Conservation (phyloP, 1,284 basidiomycete genomes). For the Erythrobasidium hasegawianum region DNA sequence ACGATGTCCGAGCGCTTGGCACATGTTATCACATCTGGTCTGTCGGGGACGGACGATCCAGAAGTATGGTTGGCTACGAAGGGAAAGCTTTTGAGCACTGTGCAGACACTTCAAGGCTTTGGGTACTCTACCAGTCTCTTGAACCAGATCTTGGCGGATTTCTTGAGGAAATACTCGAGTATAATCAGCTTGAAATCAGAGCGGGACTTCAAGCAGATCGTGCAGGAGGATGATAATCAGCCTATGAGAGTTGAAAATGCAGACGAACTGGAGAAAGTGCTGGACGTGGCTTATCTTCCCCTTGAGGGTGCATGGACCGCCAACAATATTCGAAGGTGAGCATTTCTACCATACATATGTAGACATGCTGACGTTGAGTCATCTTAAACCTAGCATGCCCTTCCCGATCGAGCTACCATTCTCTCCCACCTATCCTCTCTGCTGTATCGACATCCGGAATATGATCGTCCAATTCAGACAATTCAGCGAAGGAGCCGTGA, state of each 20-base stretch:
- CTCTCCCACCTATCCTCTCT: slow-evolving; percentile 90
- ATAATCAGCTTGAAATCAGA: slow-evolving; percentile 80
- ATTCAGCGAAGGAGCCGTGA: slow-evolving; percentile 72
- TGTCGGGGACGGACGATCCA: slow-evolving; percentile 73
- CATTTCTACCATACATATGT: too few species aligned
- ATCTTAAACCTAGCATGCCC: slow-evolving; percentile 59
- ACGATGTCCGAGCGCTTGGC: slow-evolving; percentile 74
- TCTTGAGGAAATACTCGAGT: slow-evolving; percentile 87
- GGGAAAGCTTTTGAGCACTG: slow-evolving; percentile 76
- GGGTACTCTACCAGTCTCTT: slow-evolving; percentile 78
- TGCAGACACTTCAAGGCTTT: slow-evolving; percentile 89
- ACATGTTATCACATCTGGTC: slow-evolving; percentile 68
- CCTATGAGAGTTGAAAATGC: slow-evolving; percentile 78
- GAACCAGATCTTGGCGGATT: slow-evolving; percentile 74
- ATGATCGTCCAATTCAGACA: slow-evolving; percentile 96
- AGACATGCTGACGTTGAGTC: too few species aligned
- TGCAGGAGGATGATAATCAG: slow-evolving; percentile 82
- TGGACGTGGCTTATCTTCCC: slow-evolving; percentile 80
- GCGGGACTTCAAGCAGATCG: slow-evolving; percentile 79
- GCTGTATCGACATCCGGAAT: slow-evolving; percentile 89
- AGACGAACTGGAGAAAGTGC: slow-evolving; percentile 69
- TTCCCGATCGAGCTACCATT: slow-evolving; percentile 82
- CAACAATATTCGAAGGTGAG: slow-evolving; percentile 38
- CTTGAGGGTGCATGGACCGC: slow-evolving; percentile 53
- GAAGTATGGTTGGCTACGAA: slow-evolving; percentile 81